Evolutionary conservation across 352 stramenopile genomes (phyloP).

Genomic region (Phytophthora uliginosa): DNA sequence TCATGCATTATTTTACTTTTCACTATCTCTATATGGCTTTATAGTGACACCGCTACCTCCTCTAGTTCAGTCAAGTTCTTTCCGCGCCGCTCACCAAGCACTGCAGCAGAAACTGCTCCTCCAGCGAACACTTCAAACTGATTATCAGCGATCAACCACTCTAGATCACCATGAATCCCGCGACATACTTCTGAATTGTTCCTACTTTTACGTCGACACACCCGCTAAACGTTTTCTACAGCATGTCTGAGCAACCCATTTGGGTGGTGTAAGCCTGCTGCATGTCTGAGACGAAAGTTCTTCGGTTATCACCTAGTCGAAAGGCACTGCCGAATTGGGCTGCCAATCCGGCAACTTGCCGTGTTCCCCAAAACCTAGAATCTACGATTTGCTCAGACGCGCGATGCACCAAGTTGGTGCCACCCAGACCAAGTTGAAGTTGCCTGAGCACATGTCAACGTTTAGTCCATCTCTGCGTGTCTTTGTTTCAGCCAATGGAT

Average conservation of each 20-base stretch:
- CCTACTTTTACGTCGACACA: neutral
- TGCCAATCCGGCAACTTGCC: too few species aligned
- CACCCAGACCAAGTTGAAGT: neutral
- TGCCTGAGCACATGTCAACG: neutral
- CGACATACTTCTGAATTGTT: neutral
- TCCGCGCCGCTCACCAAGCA: neutral
- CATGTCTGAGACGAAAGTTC: neutral
- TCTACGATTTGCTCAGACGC: too few species aligned
- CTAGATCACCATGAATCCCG: neutral
- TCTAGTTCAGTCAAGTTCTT: neutral
- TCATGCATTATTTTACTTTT: conserved; percentile 1
- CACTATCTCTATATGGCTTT: neutral
- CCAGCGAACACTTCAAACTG: neutral
- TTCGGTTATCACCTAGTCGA: neutral
- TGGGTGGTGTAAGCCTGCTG: too few species aligned
- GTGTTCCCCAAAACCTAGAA: too few species aligned
- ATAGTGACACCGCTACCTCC: neutral
- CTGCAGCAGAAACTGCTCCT: neutral
- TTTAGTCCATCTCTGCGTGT: conserved; percentile 10
- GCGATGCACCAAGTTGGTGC: too few species aligned
- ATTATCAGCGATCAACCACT: neutral
- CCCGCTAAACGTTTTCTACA: neutral
- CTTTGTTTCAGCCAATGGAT: conserved; percentile 19
- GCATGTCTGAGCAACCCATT: too few species aligned
- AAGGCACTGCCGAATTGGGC: too few species aligned